These are phyloP conservation scores for Neofusicoccum umdonicola DNA, from an alignment of 2,329 filamentous ascomycete species.

Conservation along the genomic window DNA sequence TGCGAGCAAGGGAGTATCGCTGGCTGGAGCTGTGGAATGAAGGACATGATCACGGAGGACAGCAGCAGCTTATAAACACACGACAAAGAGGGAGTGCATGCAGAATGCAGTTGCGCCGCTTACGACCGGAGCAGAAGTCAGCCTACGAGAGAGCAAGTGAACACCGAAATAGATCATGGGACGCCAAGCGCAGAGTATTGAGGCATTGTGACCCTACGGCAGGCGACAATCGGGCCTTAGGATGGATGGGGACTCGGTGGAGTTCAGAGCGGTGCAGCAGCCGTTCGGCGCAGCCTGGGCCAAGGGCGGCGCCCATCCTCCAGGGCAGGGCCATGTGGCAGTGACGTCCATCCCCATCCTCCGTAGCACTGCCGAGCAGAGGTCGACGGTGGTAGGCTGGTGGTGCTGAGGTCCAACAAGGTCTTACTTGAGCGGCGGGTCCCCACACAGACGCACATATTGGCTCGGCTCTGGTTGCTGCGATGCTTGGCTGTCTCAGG, in stretches of 20 bases:
- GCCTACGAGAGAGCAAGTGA: background rate
- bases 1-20: background rate
- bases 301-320: background rate
- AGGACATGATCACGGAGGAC: background rate
- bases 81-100: constrained; percentile 13
- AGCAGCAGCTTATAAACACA: constrained; percentile 5
- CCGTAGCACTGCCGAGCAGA: constrained; percentile 13
- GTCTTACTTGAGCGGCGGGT: constrained; percentile 15
- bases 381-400: background rate
- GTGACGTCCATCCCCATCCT: constrained; percentile 8
- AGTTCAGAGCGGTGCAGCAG: background rate
- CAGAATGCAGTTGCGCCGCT: constrained; percentile 10
- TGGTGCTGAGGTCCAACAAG: constrained; percentile 1
- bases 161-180: constrained; percentile 18
- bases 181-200: constrained; percentile 1
- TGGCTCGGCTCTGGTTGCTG: constrained; percentile 7
- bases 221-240: constrained; percentile 9
- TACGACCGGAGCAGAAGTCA: background rate
- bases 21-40: background rate
- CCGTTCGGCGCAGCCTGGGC: background rate
- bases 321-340: constrained; percentile 17
- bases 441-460: constrained; percentile 6
- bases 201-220: constrained; percentile 16
- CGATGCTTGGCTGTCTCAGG: constrained; percentile 11
- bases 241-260: background rate